A percentile compares a stretch with the other conserved stretches of the same genome.
Evolutionary conservation across 1,284 basidiomycete genomes (phyloP).

Genomic region (Puccinia horiana): DNA sequence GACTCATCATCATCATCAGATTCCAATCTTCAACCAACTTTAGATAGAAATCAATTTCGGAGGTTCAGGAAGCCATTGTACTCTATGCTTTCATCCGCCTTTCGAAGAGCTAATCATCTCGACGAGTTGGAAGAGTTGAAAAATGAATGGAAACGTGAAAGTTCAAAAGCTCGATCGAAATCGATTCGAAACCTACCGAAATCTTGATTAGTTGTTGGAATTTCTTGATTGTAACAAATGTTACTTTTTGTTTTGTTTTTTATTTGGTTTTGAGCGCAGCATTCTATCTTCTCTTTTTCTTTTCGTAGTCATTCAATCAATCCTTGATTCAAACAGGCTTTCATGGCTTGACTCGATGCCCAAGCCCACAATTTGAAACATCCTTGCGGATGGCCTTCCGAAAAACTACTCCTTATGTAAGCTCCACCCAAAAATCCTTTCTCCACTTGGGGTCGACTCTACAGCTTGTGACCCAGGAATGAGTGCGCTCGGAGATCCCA

Average conservation of each 20-base stretch:
- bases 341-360: too few species aligned
- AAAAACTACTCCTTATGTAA: too few species aligned
- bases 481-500: too few species aligned
- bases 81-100: conserved; percentile 44
- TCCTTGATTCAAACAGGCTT: not conserved
- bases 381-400: too few species aligned
- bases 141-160: conserved; percentile 39
- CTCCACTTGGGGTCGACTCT: too few species aligned
- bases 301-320: too few species aligned
- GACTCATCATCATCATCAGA: conserved; percentile 3
- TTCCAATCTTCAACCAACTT: not conserved
- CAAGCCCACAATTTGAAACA: too few species aligned
- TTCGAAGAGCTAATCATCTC: conserved; percentile 19
- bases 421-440: too few species aligned
- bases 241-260: not conserved
- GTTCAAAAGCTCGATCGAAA: conserved; percentile 23
- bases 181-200: not conserved
- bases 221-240: too few species aligned
- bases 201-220: not conserved
- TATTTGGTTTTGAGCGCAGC: not conserved
- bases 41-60: conserved; percentile 40
- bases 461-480: too few species aligned
- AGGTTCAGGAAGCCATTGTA: conserved; percentile 43
- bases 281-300: not conserved
- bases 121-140: conserved; percentile 27